Evolutionary conservation across 176 grass and related monocot species (phyloP), one percentile per base, ranked within the genome.

Genomic region (Rhipidocladum racemiflorum): DNA sequence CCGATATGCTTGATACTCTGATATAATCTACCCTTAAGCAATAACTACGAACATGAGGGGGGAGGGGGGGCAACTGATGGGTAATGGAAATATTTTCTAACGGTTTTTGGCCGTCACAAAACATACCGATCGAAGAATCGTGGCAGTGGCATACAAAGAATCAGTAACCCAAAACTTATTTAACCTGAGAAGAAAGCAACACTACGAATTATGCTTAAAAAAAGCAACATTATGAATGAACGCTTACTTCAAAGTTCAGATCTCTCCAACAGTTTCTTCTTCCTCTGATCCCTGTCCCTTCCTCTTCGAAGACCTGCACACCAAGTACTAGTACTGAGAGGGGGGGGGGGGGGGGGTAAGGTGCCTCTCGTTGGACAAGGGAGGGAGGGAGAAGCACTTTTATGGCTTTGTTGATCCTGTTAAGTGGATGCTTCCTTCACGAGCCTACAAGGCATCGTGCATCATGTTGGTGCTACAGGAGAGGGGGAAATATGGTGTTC

Each of bases 401-500:
- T 86, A 90, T 90, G 53, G 66, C 73, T 60, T 78, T 60, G 78
- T 72, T 71, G 79, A 73, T 78, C 72, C 72, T 72, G n/a, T n/a
- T 73, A 10, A 78, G 72, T 83, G 78, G 88, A 78, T 72, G 83
- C 83, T 86, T 78, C 72, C 88, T 86, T 90, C 73, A 28, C 24
- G 78, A 90, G 61, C 29, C 81, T 80, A 84, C 9, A 74, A 79
- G 87, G 81, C 69, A 84, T 88, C 81, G 87, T 80, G 50, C 60
- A 80, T 40, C 87, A 70, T 80, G 66, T 53, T 89, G 69, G 9
- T 75, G 62, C 17, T 85, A 43, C 81, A 75, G 38, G 21, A 69
- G 32, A n/a, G 72, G 27, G 17, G 15, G 18, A 45, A 61, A 18
- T 49, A 48, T 9, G 38, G 40, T 44, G 32, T 34, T 34, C 32